These are phyloP conservation scores for Luffa aegyptiaca DNA, from an alignment of 306 rosid genomes.

Conservation along the genomic window DNA sequence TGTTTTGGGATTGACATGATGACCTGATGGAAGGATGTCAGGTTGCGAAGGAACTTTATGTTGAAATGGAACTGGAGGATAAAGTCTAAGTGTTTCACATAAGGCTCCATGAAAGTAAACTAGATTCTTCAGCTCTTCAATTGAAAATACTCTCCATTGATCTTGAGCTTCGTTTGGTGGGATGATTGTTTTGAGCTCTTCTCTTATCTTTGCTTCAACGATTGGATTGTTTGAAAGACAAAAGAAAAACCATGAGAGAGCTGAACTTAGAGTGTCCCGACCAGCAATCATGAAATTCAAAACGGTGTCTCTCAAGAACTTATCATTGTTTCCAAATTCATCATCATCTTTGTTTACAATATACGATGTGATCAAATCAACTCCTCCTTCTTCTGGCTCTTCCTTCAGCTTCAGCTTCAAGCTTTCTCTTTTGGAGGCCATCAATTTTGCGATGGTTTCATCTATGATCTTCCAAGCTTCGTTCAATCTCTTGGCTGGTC, in stretches of 20 bases:
- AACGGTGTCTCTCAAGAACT: constrained; percentile 10
- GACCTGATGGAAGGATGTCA: constrained; percentile 41
- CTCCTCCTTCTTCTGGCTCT: neutral
- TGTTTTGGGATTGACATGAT: constrained; percentile 7
- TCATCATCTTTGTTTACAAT: neutral
- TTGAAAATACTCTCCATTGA: neutral
- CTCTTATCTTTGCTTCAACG: constrained; percentile 5
- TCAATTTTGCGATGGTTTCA: constrained; percentile 15
- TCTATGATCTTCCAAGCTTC: constrained; percentile 23
- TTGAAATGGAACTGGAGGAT: constrained; percentile 37
- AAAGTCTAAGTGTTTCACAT: constrained; percentile 37
- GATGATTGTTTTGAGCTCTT: constrained; percentile 11
- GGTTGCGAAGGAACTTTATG: neutral
- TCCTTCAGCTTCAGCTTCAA: neutral
- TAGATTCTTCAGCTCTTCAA: constrained; percentile 14
- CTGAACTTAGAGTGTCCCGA: constrained; percentile 2
- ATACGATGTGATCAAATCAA: constrained; percentile 15
- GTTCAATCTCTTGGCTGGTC: constrained; percentile 20
- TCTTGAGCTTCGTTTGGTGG: neutral
- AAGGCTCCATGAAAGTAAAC: constrained; percentile 44
- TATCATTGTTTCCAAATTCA: neutral
- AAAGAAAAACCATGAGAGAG: constrained; percentile 23
- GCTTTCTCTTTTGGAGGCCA: constrained; percentile 11
- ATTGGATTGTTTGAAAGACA: constrained; percentile 12
- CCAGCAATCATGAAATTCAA: constrained; percentile 14